Evolutionary conservation across 768 basidiomycete genomes (phyloP).

Genomic region (Galerina sulciceps): DNA sequence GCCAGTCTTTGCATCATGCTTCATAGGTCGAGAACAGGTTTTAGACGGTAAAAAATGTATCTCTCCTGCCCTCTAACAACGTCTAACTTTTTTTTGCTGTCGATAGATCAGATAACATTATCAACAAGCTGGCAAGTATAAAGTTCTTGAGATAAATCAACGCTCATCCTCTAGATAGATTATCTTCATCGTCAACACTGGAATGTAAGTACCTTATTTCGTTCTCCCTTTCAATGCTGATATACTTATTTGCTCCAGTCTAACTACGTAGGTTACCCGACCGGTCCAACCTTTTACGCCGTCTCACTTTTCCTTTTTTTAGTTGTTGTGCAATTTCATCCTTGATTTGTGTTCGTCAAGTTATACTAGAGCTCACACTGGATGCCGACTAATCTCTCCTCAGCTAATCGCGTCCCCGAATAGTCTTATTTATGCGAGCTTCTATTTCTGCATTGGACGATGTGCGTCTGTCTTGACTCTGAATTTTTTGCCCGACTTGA

Average conservation of each 20-base stretch:
- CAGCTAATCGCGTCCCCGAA: constrained; percentile 42
- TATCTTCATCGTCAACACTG: constrained; percentile 58
- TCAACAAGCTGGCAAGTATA: constrained; percentile 45
- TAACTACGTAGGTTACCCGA: constrained; percentile 35
- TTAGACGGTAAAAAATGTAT: constrained; percentile 39
- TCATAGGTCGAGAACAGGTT: constrained; percentile 53
- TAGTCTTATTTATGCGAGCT: constrained; percentile 51
- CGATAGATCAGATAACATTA: constrained; percentile 50
- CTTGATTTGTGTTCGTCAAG: constrained; percentile 43
- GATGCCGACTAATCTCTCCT: background rate
- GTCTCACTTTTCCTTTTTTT: background rate
- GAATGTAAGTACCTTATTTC: constrained; percentile 36
- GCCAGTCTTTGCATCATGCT: constrained; percentile 48
- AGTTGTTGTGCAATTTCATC: constrained; percentile 53
- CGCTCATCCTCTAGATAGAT: constrained; percentile 31
- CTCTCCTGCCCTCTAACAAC: background rate
- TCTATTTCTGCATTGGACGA: constrained; percentile 58
- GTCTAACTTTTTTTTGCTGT: background rate
- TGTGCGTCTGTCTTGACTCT: constrained; percentile 31
- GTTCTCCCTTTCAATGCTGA: constrained; percentile 1
- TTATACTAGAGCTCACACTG: background rate
- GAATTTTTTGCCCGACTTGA: background rate
- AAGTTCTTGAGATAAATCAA: background rate
- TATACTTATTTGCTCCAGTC: constrained; percentile 20
- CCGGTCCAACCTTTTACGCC: background rate